Evolutionary conservation across 768 basidiomycete species (phyloP).

Genomic region (Crassisporium funariophilum): DNA sequence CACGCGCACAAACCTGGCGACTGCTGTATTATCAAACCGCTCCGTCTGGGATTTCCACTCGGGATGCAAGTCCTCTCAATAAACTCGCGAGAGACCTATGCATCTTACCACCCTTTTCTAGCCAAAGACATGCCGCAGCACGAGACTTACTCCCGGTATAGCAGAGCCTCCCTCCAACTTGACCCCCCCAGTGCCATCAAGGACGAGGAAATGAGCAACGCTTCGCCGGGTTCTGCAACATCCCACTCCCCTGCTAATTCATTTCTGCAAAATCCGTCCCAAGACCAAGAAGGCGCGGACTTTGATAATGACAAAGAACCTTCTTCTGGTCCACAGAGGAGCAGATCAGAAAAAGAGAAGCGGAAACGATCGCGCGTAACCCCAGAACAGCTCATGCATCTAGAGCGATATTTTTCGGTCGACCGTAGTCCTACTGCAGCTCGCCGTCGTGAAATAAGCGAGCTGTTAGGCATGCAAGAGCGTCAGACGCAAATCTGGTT

Average conservation of each 20-base stretch:
- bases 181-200: conserved; percentile 22
- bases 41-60: conserved; percentile 28
- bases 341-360: conserved; percentile 34
- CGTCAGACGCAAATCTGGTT: conserved; percentile 92
- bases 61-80: conserved; percentile 29
- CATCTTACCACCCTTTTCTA: conserved; percentile 8
- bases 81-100: no score
- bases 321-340: conserved; percentile 37
- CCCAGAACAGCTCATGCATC: conserved; percentile 74
- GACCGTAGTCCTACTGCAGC: conserved; percentile 76
- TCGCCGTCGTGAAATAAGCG: conserved; percentile 72
- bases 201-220: conserved; percentile 19
- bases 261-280: not conserved
- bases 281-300: conserved; percentile 2
- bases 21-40: conserved; percentile 19
- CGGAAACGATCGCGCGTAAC: conserved; percentile 76
- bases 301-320: conserved; percentile 35
- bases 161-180: conserved; percentile 24
- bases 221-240: conserved; percentile 29
- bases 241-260: conserved; percentile 31
- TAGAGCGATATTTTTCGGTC: conserved; percentile 68
- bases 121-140: conserved; percentile 32
- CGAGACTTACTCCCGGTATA: conserved; percentile 18
- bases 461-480: conserved; percentile 78
- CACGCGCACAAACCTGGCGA: conserved; percentile 25